phyloP scores from a whole-genome alignment of 148 eudicot genomes.

The Suaeda aralocaspica region DNA sequence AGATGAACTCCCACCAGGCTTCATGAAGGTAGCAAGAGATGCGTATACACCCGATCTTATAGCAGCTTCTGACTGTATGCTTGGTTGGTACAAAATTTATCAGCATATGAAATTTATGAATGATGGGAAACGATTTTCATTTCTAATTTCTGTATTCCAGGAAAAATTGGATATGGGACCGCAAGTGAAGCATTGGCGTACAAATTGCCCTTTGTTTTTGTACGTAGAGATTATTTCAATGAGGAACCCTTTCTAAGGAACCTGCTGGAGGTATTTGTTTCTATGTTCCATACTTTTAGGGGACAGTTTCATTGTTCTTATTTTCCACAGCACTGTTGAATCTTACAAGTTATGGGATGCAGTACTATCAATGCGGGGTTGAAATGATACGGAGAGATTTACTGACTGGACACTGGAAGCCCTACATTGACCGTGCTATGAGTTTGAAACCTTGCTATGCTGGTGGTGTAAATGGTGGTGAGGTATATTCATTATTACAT shows the following conservation, averaged over 20 bases:
- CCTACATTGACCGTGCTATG: slow-evolving; percentile 92
- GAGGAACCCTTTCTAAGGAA: slow-evolving; percentile 97
- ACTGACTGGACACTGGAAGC: slow-evolving; percentile 93
- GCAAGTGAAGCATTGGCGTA: slow-evolving; percentile 96
- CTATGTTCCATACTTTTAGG: background rate
- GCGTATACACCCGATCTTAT: slow-evolving; percentile 91
- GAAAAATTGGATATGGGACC: slow-evolving; percentile 98
- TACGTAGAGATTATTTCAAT: slow-evolving; percentile 95
- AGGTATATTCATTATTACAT: slow-evolving; percentile 42
- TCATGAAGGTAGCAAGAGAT: slow-evolving; percentile 75
- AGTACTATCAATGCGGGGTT: slow-evolving; percentile 90
- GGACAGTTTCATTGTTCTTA: slow-evolving; percentile 3
- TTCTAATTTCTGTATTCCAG: slow-evolving; percentile 39
- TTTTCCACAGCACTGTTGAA: background rate
- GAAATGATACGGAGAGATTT: slow-evolving; percentile 98
- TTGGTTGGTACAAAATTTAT: slow-evolving; percentile 55
- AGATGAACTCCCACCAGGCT: slow-evolving; percentile 74
- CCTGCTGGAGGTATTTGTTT: slow-evolving; percentile 72
- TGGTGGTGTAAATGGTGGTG: slow-evolving; percentile 91
- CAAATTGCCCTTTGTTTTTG: slow-evolving; percentile 94
- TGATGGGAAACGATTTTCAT: slow-evolving; percentile 6
- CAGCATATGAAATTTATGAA: slow-evolving; percentile 2
- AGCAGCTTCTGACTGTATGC: slow-evolving; percentile 99
- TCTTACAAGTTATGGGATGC: slow-evolving; percentile 19
- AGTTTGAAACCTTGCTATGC: slow-evolving; percentile 90